Evolutionary conservation across 2,329 filamentous ascomycete genomes (phyloP).

Genomic region (Dactylellina sp.): DNA sequence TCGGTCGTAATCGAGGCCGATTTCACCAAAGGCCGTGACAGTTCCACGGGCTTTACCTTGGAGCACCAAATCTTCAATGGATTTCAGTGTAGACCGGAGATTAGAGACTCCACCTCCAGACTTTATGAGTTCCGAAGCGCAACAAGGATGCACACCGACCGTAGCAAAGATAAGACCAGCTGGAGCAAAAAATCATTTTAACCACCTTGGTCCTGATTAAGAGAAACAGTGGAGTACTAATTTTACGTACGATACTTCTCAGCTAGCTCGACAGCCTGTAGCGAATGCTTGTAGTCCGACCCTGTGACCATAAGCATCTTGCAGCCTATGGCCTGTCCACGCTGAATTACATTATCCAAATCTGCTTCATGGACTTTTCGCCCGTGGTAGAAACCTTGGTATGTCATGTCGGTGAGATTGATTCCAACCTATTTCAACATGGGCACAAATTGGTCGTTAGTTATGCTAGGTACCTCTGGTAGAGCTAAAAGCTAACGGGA

Average conservation of each 20-base stretch:
- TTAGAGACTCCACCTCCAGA: constrained; percentile 63
- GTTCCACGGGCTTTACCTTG: constrained; percentile 71
- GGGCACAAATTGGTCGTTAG: not conserved
- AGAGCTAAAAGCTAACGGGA: not conserved
- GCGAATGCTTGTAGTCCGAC: constrained; percentile 82
- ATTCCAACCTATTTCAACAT: constrained; percentile 74
- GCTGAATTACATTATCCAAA: constrained; percentile 78
- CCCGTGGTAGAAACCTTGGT: constrained; percentile 84
- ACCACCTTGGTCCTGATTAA: too few species aligned
- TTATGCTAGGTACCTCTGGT: not conserved
- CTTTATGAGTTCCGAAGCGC: constrained; percentile 79
- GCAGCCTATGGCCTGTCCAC: constrained; percentile 82
- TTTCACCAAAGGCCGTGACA: constrained; percentile 87
- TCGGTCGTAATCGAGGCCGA: constrained; percentile 95
- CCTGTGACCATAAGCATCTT: constrained; percentile 93
- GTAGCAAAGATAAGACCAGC: constrained; percentile 88
- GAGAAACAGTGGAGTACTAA: not conserved
- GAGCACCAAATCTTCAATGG: constrained; percentile 74
- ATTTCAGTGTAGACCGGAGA: constrained; percentile 65
- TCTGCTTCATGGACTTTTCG: constrained; percentile 78
- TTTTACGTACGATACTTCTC: constrained; percentile 74
- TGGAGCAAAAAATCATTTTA: constrained; percentile 63
- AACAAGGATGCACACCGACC: constrained; percentile 93
- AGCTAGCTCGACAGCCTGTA: constrained; percentile 79
- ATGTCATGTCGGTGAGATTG: constrained; percentile 94